Evolutionary conservation across 257 asterid genomes (phyloP), one percentile per base, ranked within the genome.

Genomic region (Pogostemon cablin): DNA sequence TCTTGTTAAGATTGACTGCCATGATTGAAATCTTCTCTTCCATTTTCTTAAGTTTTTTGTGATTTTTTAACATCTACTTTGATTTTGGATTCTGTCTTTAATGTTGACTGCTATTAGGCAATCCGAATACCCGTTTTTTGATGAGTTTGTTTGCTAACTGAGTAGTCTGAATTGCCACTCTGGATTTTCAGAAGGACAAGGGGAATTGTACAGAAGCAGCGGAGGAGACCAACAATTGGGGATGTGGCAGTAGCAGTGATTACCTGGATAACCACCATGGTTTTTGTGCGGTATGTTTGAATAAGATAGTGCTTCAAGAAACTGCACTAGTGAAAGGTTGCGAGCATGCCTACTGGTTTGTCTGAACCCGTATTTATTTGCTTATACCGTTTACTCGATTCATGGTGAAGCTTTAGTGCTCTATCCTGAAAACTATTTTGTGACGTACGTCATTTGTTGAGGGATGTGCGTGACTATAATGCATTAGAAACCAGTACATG

Each of bases 321-420:
- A 91, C 95, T 52, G 99, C 97, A 44, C 90, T 93, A 70, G 90
- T 93, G 70, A 93, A 93, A 91, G 96, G 99, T 79, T 93, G 99
- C 96, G 96, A 93, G 93, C 99, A 93, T 71, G 95, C 96, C 75
- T 89, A 91, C 93, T 93, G 97, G 99, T 93, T 85, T 78, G 97
- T 89, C 84, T 75, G 68, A 69, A 72, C 56, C 81, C 70, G 70
- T 58, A 37, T 69, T 42, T 68, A 48, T 72, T 64, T 35, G 63
- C 48, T 7, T 3, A 7, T 50, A 8, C 44, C 15, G 38, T 71
- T 62, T 68, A 15, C 7, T 49, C 40, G 38, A 41, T 72, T 60
- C 46, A 3, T 38, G 11, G 10, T 70, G 17, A 52, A 42, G 37
- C 32, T 65, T 15, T 34, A 4, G 39, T 34, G 15, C 46, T 68